Percentiles rank a stretch among this genome's conserved stretches.
Evolutionary conservation across 2,329 filamentous ascomycete species (phyloP).

Genomic region (Ophiocordyceps camponoti-leonardi): DNA sequence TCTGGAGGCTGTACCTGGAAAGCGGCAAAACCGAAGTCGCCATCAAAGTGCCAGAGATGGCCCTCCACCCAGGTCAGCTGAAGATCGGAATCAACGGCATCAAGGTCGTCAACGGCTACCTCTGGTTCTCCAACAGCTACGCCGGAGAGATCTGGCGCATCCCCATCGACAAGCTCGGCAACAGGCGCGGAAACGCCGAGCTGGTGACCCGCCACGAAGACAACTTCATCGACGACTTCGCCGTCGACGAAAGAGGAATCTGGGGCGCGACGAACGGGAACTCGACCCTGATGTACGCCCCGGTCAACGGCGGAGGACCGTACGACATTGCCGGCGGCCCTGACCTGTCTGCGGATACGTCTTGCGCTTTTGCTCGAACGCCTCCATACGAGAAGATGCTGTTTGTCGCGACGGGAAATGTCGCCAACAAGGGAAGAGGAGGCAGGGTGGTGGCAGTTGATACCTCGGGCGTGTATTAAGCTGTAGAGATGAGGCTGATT

Average conservation of each 20-base stretch:
- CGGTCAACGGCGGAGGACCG: not conserved
- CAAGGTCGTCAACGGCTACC: not conserved
- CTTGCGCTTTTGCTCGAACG: not conserved
- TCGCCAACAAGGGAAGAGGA: not conserved
- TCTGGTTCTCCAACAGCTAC: not conserved
- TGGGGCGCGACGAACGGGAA: not conserved
- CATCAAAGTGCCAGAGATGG: not conserved
- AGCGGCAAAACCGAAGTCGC: not conserved
- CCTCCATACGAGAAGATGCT: not conserved
- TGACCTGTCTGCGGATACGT: not conserved
- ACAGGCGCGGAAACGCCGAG: not conserved
- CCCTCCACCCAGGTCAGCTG: not conserved
- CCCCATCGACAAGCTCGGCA: not conserved
- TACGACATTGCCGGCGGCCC: not conserved
- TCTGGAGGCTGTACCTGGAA: not conserved
- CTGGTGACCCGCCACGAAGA: not conserved
- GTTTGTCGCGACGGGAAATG: not conserved
- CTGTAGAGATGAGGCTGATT: too few species aligned
- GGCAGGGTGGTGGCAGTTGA: not conserved
- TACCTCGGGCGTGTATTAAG: not conserved
- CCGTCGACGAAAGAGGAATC: not conserved
- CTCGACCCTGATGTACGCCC: not conserved
- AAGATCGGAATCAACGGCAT: conserved; percentile 1
- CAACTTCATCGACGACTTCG: not conserved
- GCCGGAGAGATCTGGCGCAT: not conserved